These are phyloP conservation scores for Neckera pumila DNA, from an alignment of 225 moss, liverwort and hornwort genomes.

Conservation along the genomic window DNA sequence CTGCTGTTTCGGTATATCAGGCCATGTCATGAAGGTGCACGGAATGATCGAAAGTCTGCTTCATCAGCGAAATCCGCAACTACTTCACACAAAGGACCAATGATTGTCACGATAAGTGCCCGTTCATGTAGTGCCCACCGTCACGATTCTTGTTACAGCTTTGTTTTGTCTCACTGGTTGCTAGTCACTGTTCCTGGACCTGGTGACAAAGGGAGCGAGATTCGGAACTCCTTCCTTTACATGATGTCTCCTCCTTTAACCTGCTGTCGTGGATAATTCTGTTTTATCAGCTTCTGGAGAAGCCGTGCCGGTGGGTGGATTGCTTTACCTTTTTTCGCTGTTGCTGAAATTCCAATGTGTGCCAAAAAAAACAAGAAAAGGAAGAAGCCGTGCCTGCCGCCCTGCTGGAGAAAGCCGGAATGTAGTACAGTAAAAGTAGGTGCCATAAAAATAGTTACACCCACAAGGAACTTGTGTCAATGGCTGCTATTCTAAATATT, in stretches of 20 bases:
- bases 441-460: background rate
- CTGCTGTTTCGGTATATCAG: background rate
- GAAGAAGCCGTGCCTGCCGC: background rate
- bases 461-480: background rate
- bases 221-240: background rate
- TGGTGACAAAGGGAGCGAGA: background rate
- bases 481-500: background rate
- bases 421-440: background rate
- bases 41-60: background rate
- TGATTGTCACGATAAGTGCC: background rate
- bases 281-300: background rate
- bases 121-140: background rate
- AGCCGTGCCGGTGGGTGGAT: background rate
- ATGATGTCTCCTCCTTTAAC: background rate
- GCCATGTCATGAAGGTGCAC: background rate
- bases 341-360: background rate
- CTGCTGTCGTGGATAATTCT: background rate
- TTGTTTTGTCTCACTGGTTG: background rate
- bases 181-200: background rate
- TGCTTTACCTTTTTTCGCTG: too few species aligned
- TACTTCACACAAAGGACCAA: background rate
- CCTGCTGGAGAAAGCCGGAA: background rate
- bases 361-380: background rate
- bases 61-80: background rate
- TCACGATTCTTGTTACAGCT: background rate